Evolutionary conservation across 1,284 basidiomycete species (phyloP), one percentile per base, ranked within the genome.

Genomic region (Pulchroboletus neoregius): DNA sequence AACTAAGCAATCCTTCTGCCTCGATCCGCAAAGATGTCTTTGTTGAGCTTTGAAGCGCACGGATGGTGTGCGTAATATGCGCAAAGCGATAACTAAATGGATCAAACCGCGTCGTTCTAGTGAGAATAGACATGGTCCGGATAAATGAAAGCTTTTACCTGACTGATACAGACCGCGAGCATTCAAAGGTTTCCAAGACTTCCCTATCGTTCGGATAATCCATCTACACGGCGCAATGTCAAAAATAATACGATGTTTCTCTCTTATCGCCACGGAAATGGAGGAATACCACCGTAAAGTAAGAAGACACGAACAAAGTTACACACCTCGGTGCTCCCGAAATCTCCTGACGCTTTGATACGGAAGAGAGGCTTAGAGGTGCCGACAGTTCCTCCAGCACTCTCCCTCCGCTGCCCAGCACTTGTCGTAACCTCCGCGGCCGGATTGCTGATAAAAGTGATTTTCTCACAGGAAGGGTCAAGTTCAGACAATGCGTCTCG

Each of bases 191-290:
- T 66, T 95, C 91, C 34, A 96, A 76, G 0, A 95, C 89, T 44
- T 94, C 91, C 42, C 78, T 75, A 59, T 94, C 92, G 58, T 92
- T 91, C 1, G 91, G 90, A 55, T 94, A 95, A 65, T 96, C 93
- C 82, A 95, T 88, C 90, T 94, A 58, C 16, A 36, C n/a, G 23
- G 3, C 23, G 26, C 41, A 16, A 26, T 16, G 28, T 56, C 39
- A 45, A 27, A 33, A 22, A 26, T n/a, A 15, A 13, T 4, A 1
- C 26, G 20, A 20, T 12, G 2, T 18, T 33, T 43, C 32, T 9
- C 18, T 30, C 20, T 4, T 20, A 31, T 31, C n/a, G 0, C 16
- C 33, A 34, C 24, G 31, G 39, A 43, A 22, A 26, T 15, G 6
- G 15, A 10, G 6, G 6, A 27, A 34, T 13, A n/a, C 12, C 12